Evolutionary conservation across 495 filamentous ascomycete species (phyloP).

Genomic region (Cenococcum geophilum): DNA sequence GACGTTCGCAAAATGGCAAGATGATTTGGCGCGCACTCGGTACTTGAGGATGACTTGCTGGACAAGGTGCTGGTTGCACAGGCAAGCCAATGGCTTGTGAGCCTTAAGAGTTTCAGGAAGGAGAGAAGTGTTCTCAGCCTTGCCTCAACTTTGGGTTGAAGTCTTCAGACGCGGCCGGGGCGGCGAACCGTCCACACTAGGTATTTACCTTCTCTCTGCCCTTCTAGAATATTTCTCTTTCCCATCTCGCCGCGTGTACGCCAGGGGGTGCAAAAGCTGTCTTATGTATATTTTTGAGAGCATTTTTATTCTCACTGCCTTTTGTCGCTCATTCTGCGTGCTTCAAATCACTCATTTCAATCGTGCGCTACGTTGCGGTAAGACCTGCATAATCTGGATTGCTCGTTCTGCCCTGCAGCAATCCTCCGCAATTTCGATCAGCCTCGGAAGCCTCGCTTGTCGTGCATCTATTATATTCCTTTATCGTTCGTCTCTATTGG

Average conservation of each 20-base stretch:
- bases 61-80: background rate
- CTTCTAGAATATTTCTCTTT: background rate
- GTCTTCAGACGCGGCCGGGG: background rate
- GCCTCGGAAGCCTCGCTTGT: background rate
- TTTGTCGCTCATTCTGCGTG: background rate
- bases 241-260: background rate
- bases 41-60: background rate
- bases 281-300: background rate
- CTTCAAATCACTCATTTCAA: background rate
- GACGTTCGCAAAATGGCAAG: no score
- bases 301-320: background rate
- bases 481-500: background rate
- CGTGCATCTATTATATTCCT: background rate
- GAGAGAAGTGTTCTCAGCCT: background rate
- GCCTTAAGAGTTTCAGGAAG: background rate
- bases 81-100: background rate
- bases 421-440: background rate
- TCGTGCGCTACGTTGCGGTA: background rate
- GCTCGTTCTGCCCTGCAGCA: background rate
- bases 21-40: no score
- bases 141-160: background rate
- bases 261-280: background rate
- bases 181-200: background rate
- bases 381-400: background rate
- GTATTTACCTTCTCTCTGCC: background rate